Evolutionary conservation across 331 rosid genomes (phyloP), one percentile per base, ranked within the genome.

Genomic region (Cydonia oblonga): DNA sequence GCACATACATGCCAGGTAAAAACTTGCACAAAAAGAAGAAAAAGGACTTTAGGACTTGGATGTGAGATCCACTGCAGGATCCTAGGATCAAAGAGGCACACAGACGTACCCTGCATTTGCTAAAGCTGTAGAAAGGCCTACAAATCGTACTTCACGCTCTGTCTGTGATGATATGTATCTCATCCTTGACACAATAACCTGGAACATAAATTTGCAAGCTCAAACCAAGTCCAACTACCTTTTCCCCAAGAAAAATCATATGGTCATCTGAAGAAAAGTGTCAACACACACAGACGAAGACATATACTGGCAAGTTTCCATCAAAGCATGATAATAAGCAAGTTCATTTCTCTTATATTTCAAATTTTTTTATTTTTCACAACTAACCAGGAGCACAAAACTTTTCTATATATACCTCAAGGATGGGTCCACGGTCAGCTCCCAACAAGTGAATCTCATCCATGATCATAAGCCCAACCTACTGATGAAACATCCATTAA

Each of bases 141-240:
- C 73, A 79, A 93, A 93, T 64, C 96, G 87, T 56, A 93, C 95
- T 54, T 91, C 82, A 19, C 96, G 92, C 79, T 90, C 97, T 22
- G 98, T 93, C 80, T 93, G 98, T 64, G 97, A 93, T 54, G 98
- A 93, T 86, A 93, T 93, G 81, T 91, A 91, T 82, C 98, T 89
- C 98, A 93, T 93, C 85, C 97, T 85, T 66, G 98, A 93, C 67
- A 93, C 98, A 19, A 93, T 93, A 79, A 93, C 98, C 97, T 93
- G 86, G 76, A 79, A 82, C 69, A 82, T 53, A 74, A 74, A 67
- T 58, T 81, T 57, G 22, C 66, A 62, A 25, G 22, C 66, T 62
- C 42, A 62, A 62, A 30, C 14, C 44, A 20, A 29, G 66, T 16
- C 66, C 66, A 29, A 28, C 49, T 12, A 13, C 25, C 30, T 13